Conservation (phyloP, 805 yeast genomes). For the Candida ficus region DNA sequence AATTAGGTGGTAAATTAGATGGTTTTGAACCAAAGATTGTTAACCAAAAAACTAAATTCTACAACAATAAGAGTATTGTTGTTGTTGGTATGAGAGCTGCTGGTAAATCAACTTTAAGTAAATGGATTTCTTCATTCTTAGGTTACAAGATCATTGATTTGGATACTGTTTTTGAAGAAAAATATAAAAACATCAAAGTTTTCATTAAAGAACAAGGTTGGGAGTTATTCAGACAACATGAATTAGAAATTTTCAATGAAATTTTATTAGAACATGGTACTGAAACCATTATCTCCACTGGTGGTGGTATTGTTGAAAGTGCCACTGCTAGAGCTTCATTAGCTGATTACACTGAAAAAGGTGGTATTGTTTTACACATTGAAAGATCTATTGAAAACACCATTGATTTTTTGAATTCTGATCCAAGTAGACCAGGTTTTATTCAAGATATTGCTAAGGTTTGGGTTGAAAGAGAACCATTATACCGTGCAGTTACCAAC, state of each 20-base stretch:
- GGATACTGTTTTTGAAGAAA: constrained; percentile 65
- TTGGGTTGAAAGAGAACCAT: constrained; percentile 74
- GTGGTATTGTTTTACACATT: constrained; percentile 80
- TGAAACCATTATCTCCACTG: constrained; percentile 75
- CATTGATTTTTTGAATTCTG: constrained; percentile 65
- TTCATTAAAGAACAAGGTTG: constrained; percentile 68
- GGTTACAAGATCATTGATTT: constrained; percentile 70
- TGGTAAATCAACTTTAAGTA: constrained; percentile 84
- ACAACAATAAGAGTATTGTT: constrained; percentile 50
- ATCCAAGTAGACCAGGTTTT: constrained; percentile 85
- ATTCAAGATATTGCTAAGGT: constrained; percentile 74
- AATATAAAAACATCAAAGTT: constrained; percentile 46
- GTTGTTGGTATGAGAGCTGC: constrained; percentile 98
- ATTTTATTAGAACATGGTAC: constrained; percentile 35
- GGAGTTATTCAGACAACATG: constrained; percentile 78
- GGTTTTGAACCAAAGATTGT: constrained; percentile 57
- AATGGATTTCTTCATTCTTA: constrained; percentile 66
- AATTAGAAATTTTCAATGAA: constrained; percentile 50
- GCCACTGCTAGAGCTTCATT: constrained; percentile 60
- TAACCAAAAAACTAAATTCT: constrained; percentile 17
- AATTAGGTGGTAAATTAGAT: constrained; percentile 57
- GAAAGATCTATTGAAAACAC: constrained; percentile 86
- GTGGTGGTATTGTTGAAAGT: constrained; percentile 93
- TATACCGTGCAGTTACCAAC: constrained; percentile 80
- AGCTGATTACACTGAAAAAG: constrained; percentile 41